phyloP scores from a whole-genome alignment of 345 rosid genomes.

The Gossypium arboreum region DNA sequence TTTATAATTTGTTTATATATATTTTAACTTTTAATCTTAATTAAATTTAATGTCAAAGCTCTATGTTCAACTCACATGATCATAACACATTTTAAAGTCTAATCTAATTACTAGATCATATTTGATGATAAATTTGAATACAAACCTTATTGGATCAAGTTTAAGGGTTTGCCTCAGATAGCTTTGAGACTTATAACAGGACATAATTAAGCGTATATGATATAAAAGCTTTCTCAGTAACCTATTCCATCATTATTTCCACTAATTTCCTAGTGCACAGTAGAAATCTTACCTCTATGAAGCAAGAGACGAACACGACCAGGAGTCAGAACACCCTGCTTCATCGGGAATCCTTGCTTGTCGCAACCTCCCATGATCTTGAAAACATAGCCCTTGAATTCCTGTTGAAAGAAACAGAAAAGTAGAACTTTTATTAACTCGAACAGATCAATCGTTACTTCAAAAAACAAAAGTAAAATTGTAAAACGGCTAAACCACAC shows the following conservation, averaged over 20 bases:
- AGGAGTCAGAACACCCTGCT: conserved; percentile 63
- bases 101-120: not conserved
- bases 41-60: not conserved
- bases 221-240: not conserved
- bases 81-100: not conserved
- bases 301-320: conserved; percentile 68
- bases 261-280: not conserved
- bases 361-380: conserved; percentile 67
- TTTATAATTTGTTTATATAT: not conserved
- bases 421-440: not conserved
- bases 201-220: not conserved
- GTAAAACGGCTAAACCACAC: not conserved
- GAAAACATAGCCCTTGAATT: conserved; percentile 61
- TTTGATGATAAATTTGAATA: not conserved
- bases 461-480: not conserved
- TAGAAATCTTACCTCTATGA: conserved; percentile 40
- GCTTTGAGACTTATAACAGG: not conserved
- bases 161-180: not conserved
- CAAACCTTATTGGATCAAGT: not conserved
- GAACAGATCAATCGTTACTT: not conserved
- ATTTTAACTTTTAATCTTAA: not conserved
- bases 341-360: conserved; percentile 66
- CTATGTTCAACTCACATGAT: not conserved
- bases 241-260: not conserved
- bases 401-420: conserved; percentile 28